Evolutionary conservation across 441 rosid species (phyloP), one percentile per base, ranked within the genome.

Genomic region (Macaranga tanarius): DNA sequence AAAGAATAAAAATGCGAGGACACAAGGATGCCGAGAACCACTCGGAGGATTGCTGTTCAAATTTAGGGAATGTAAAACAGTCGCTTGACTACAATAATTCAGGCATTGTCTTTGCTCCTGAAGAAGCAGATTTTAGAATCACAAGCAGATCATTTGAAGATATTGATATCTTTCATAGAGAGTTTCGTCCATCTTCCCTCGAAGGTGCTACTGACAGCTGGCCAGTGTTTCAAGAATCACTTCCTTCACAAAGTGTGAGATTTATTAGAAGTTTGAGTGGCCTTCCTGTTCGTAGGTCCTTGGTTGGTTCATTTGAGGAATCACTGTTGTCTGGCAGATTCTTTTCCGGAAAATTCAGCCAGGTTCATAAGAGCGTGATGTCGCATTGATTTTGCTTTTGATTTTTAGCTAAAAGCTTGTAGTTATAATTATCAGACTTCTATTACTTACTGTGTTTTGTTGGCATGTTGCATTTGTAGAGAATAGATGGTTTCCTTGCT

Each of bases 271-370:
- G 97, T 82, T 86, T 91, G 79, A 87, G 92, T 79, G 89, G 94
- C 70, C 89, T 84, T 51, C 87, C 95, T 40, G 83, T 89, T 62
- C 82, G 90, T 79, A 87, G 97, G 83, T 89, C 99, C 73, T 79
- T 95, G 87, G 93, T 95, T 77, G 99, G 99, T 86, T 95, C 99
- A 38, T 95, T 95, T 70, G 99, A 95, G 86, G 99, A 95, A 85
- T 92, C 99, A 38, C 71, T 95, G 23, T 78, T 95, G 76, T 92
- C 97, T 71, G 99, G 99, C 54, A 83, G 97, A 75, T 80, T 89
- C 74, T 81, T 88, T 67, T 88, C 89, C 65, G 96, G 93, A 71
- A 79, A 81, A 75, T 75, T 78, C 44, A 80, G 84, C 78, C 93
- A 88, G 97, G 97, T 92, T 69, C 67, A 83, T 75, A 66, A 50